Base-by-base conservation (phyloP, 192 early-diverging fungal genomes). In the Chytriomyces sp. region DNA sequence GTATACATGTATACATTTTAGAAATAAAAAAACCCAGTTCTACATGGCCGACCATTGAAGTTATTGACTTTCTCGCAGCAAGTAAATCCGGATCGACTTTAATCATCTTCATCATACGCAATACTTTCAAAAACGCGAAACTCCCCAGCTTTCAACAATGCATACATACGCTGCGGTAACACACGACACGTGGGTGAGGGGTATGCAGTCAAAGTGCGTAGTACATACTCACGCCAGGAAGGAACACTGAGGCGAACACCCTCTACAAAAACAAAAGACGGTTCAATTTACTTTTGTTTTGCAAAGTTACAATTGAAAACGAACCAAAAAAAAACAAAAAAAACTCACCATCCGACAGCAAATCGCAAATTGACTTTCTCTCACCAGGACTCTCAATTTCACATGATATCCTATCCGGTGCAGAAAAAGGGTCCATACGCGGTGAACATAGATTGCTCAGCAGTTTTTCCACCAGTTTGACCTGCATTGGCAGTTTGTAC, bases 401-500 rank as follows among this genome's bases (percentile, higher is more conserved):
- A 64, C 68, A 57, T 49, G 24, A 49, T 45, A 69, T 28, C 18
- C 67, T n/a, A 6, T 77, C 76, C 50, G 59, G 89, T 68, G 87
- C 86, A 43, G 74, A 49, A 26, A 5, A 57, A 57, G 53, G 20
- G 53, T n/a, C 53, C 13, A 13, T 5, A 57, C 88, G 82, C 6
- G 70, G 46, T 6, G 84, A 72, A 43, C 90, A 82, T 13, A 79
- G 43, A 13, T 64, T 57, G 2, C 79, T 73, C 50, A 92, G 8
- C 43, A 92, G 69, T 45, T 84, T 76, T 46, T 89, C 84, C 3
- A 93, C 89, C 5, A 91, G 68, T 11, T 79, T 69, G 64, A 87
- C 81, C 64, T 92, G 92, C 46, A 80, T 81, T 43, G 92, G 92
- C 45, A 92, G 83, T 89, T 84, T 77, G 47, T 62, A 66, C 65